Conservation (phyloP, 768 basidiomycete species). For the Boletus tylopilopsis region DNA sequence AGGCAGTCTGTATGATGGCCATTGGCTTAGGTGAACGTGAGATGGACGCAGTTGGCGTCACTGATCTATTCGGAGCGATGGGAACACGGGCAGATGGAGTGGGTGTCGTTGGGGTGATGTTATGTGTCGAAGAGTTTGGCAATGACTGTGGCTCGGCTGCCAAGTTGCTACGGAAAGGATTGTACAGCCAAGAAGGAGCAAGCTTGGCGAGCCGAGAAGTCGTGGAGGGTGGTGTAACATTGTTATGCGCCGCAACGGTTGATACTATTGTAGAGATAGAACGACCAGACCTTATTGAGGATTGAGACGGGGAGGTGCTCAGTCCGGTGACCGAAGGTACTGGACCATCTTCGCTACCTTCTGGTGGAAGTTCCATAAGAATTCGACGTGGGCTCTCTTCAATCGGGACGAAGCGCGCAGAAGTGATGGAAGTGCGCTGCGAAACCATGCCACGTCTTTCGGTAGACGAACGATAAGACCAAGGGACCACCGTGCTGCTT, state of each 20-base stretch:
- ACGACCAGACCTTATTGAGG: constrained; percentile 52
- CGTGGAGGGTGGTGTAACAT: constrained; percentile 23
- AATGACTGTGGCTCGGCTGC: constrained; percentile 52
- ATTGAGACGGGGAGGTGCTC: constrained; percentile 66
- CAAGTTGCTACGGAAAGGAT: constrained; percentile 60
- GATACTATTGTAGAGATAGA: constrained; percentile 44
- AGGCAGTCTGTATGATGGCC: constrained; percentile 36
- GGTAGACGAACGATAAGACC: constrained; percentile 34
- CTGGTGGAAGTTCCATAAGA: constrained; percentile 48
- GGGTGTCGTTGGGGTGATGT: constrained; percentile 20
- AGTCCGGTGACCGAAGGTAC: constrained; percentile 36
- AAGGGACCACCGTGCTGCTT: constrained; percentile 33
- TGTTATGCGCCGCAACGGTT: constrained; percentile 15
- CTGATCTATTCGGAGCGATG: constrained; percentile 27
- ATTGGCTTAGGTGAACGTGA: constrained; percentile 41
- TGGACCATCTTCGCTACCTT: constrained; percentile 30
- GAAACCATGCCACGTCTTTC: constrained; percentile 41
- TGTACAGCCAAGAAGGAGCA: constrained; percentile 76
- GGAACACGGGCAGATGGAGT: constrained; percentile 29
- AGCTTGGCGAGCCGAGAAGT: constrained; percentile 51
- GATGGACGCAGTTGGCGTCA: constrained; percentile 28
- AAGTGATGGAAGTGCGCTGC: constrained; percentile 48
- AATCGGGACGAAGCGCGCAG: constrained; percentile 54
- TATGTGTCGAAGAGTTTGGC: constrained; percentile 45
- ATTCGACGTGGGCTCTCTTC: constrained; percentile 65